phyloP scores from a whole-genome alignment of 2,329 filamentous ascomycete species.

The Exophiala xenobiotica region DNA sequence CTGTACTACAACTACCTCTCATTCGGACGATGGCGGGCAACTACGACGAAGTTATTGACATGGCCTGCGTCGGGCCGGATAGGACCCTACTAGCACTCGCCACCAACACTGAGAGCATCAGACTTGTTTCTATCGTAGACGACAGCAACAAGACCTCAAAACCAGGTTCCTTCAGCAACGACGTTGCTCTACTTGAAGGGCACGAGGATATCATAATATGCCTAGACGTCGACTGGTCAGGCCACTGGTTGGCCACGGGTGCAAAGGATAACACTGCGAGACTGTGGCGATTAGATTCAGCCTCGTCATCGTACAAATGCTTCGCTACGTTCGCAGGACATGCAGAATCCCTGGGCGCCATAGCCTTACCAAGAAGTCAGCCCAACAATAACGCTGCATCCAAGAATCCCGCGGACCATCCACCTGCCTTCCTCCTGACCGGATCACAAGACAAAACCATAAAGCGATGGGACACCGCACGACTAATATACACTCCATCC shows the following conservation, averaged over 20 bases:
- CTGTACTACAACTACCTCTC: constrained; percentile 51
- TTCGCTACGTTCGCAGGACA: constrained; percentile 84
- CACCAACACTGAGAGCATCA: constrained; percentile 91
- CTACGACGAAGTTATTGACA: constrained; percentile 95
- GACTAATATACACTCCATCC: constrained; percentile 52
- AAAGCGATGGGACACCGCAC: constrained; percentile 85
- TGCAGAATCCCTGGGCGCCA: constrained; percentile 87
- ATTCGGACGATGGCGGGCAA: constrained; percentile 87
- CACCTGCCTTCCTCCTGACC: constrained; percentile 81
- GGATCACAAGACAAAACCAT: constrained; percentile 94
- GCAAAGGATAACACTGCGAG: constrained; percentile 95
- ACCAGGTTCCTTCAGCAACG: constrained; percentile 68
- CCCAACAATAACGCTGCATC: constrained; percentile 72
- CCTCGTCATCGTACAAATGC: constrained; percentile 72
- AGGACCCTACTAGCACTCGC: constrained; percentile 82
- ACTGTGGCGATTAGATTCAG: constrained; percentile 81
- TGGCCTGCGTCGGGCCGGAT: constrained; percentile 80
- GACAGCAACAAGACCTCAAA: constrained; percentile 34
- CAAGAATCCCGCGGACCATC: constrained; percentile 71
- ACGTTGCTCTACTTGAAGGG: constrained; percentile 80
- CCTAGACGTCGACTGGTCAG: constrained; percentile 92
- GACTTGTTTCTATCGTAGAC: constrained; percentile 70
- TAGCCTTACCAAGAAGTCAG: constrained; percentile 71
- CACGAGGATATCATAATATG: constrained; percentile 96
- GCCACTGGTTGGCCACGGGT: constrained; percentile 92